Conservation (phyloP, 495 filamentous ascomycete species). For the Podospora sp. region DNA sequence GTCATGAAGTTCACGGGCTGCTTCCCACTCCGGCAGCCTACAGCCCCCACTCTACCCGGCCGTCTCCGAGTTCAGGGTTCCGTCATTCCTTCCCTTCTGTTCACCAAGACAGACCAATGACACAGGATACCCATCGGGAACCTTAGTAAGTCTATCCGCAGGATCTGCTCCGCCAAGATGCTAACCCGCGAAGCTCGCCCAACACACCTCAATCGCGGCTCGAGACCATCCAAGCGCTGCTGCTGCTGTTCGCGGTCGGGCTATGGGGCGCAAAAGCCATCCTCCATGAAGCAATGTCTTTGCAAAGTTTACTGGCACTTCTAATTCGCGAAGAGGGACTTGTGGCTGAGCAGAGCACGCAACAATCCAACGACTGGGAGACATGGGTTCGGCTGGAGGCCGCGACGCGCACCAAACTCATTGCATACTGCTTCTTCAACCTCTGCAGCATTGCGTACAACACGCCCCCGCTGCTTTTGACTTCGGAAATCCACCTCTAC, state of each 20-base stretch:
- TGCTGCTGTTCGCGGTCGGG: conserved; percentile 58
- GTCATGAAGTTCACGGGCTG: conserved; percentile 52
- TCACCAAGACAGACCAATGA: conserved; percentile 53
- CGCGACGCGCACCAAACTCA: conserved; percentile 58
- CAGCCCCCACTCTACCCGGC: conserved; percentile 54
- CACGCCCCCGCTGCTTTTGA: conserved; percentile 59
- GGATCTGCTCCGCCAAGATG: conserved; percentile 9
- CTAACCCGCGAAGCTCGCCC: conserved; percentile 43
- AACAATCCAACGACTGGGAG: conserved; percentile 52
- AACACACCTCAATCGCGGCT: conserved; percentile 57
- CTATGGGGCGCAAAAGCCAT: conserved; percentile 60
- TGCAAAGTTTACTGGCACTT: conserved; percentile 57
- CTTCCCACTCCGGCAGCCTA: conserved; percentile 53
- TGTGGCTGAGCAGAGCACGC: conserved; percentile 39
- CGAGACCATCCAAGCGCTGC: conserved; percentile 58
- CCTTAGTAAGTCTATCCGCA: conserved; percentile 45
- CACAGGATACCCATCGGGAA: conserved; percentile 55
- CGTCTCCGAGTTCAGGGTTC: conserved; percentile 53
- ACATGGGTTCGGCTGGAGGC: conserved; percentile 61
- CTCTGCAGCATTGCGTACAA: conserved; percentile 62
- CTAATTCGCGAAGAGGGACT: conserved; percentile 59
- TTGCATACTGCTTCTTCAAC: conserved; percentile 62
- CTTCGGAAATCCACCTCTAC: conserved; percentile 62
- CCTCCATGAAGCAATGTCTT: conserved; percentile 56
- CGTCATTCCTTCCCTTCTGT: conserved; percentile 55